These are phyloP conservation scores for Filobasidium floriforme DNA, from an alignment of 768 basidiomycete species.

Conservation along the genomic window DNA sequence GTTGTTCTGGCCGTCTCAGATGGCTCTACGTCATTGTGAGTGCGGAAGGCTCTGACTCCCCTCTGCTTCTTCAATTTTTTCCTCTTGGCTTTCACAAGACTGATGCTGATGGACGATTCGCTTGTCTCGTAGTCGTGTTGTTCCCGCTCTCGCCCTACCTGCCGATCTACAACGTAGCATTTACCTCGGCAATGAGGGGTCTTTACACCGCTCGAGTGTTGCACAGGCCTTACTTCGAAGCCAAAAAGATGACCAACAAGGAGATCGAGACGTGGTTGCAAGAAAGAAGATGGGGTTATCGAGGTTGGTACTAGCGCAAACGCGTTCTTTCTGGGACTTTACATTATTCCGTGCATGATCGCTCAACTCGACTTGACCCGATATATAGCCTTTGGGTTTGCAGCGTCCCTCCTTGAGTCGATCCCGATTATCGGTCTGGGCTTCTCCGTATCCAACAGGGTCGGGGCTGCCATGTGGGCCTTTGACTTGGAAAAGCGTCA, in stretches of 20 bases:
- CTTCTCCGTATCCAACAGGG: conserved; percentile 75
- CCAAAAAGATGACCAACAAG: conserved; percentile 69
- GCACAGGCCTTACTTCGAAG: conserved; percentile 62
- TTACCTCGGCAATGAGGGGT: conserved; percentile 44
- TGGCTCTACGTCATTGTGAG: conserved; percentile 42
- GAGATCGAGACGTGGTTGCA: conserved; percentile 72
- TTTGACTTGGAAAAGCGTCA: conserved; percentile 50
- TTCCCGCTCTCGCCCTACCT: conserved; percentile 42
- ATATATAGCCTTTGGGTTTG: conserved; percentile 70
- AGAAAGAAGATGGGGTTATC: conserved; percentile 83
- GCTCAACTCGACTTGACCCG: neutral
- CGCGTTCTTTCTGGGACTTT: neutral
- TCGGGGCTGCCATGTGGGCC: conserved; percentile 85
- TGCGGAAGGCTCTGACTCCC: neutral
- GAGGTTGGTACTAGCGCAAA: conserved; percentile 48
- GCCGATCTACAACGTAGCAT: conserved; percentile 43
- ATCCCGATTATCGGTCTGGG: conserved; percentile 73
- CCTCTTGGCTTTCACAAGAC: neutral
- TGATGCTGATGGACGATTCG: neutral
- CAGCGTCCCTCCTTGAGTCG: conserved; percentile 70
- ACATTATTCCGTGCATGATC: neutral
- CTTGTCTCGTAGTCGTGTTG: conserved; percentile 31
- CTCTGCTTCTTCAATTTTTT: neutral
- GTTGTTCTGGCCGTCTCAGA: conserved; percentile 42
- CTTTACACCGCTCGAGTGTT: conserved; percentile 46